A percentile compares a stretch with the other conserved stretches of the same genome.
These are phyloP conservation scores for Exophiala sp. DNA, from an alignment of 2,329 filamentous ascomycete genomes.

Conservation along the genomic window DNA sequence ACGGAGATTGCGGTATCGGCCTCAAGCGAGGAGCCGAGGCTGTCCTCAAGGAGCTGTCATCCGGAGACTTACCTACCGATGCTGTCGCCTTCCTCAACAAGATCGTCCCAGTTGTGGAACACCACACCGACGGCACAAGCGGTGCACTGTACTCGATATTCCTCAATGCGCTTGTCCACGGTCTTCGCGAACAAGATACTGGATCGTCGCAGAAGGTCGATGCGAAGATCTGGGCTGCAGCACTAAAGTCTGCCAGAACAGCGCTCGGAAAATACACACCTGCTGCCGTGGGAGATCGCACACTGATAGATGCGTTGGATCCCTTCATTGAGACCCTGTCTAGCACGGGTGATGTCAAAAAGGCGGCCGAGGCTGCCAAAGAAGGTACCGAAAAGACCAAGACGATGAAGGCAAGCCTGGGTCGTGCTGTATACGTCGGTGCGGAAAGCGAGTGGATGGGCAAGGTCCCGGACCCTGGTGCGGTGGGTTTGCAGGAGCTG, in stretches of 20 bases:
- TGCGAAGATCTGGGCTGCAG: slow-evolving; percentile 58
- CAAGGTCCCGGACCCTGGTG: slow-evolving; percentile 71
- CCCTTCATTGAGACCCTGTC: slow-evolving; percentile 77
- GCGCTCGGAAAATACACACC: slow-evolving; percentile 81
- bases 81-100: slow-evolving; percentile 57
- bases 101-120: slow-evolving; percentile 63
- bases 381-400: slow-evolving; percentile 79
- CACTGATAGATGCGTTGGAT: slow-evolving; percentile 81
- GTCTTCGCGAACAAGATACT: slow-evolving; percentile 54
- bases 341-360: slow-evolving; percentile 61
- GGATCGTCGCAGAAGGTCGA: slow-evolving; percentile 45
- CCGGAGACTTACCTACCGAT: slow-evolving; percentile 50
- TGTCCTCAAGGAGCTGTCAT: slow-evolving; percentile 44
- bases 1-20: slow-evolving; percentile 85
- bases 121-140: slow-evolving; percentile 70
- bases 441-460: slow-evolving; percentile 62
- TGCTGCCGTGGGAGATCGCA: slow-evolving; percentile 82
- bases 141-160: slow-evolving; percentile 85
- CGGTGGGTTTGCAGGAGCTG: slow-evolving; percentile 78
- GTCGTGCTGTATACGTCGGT: slow-evolving; percentile 77
- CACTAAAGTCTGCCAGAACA: slow-evolving; percentile 67
- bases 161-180: slow-evolving; percentile 76
- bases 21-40: slow-evolving; percentile 81
- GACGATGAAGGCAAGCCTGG: slow-evolving; percentile 86
- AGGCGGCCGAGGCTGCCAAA: slow-evolving; percentile 71